Conservation (phyloP, 352 stramenopile species). For the Plasmopara viticola region DNA sequence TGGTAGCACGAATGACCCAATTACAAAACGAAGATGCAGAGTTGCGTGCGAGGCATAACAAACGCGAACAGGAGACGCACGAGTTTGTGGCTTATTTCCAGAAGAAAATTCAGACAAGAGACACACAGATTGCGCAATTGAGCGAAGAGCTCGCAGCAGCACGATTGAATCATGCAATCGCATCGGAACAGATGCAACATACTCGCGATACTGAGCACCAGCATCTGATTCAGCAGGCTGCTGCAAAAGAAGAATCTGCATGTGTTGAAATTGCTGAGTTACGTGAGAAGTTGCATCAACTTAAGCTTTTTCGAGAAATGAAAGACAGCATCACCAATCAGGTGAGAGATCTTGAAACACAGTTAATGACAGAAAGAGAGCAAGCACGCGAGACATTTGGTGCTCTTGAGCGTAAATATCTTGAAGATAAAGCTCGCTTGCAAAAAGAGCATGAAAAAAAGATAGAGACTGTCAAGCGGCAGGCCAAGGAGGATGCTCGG, state of each 20-base stretch:
- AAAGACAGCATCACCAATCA: slow-evolving; percentile 53
- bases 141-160: slow-evolving; percentile 72
- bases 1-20: slow-evolving; percentile 52
- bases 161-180: slow-evolving; percentile 55
- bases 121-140: slow-evolving; percentile 70
- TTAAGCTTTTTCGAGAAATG: slow-evolving; percentile 63
- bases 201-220: slow-evolving; percentile 41
- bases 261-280: slow-evolving; percentile 53
- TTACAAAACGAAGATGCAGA: slow-evolving; percentile 76
- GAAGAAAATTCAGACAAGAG: slow-evolving; percentile 83
- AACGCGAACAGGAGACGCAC: slow-evolving; percentile 89
- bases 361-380: slow-evolving; percentile 49
- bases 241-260: slow-evolving; percentile 45
- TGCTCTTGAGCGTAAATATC: slow-evolving; percentile 80
- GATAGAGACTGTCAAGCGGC: slow-evolving; percentile 80
- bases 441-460: slow-evolving; percentile 84
- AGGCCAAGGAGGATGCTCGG: slow-evolving; percentile 86
- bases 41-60: slow-evolving; percentile 70
- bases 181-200: slow-evolving; percentile 44
- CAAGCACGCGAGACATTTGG: slow-evolving; percentile 47
- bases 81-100: slow-evolving; percentile 94
- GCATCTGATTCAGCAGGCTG: slow-evolving; percentile 38
- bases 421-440: slow-evolving; percentile 79
- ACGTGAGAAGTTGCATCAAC: slow-evolving; percentile 58
- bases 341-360: slow-evolving; percentile 54